Evolutionary conservation across 2,329 filamentous ascomycete species (phyloP).

Genomic region (Dothideomycetidae sp.): DNA sequence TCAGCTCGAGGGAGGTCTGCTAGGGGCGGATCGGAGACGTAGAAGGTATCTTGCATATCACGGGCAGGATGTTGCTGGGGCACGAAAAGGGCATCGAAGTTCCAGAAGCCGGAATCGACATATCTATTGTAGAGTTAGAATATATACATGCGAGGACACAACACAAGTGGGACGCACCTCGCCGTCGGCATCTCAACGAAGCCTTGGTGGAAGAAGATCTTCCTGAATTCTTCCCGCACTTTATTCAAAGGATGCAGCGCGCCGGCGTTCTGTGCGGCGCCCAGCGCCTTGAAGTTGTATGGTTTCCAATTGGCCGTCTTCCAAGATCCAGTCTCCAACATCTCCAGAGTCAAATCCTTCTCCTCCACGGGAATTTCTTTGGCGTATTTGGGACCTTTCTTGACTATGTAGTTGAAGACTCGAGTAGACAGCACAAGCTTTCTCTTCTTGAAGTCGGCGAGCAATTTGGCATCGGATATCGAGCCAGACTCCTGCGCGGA

Average conservation of each 20-base stretch:
- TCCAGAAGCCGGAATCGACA: slow-evolving; percentile 97
- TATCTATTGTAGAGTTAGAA: slow-evolving; percentile 37
- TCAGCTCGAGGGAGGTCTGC: slow-evolving; percentile 55
- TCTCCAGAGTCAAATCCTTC: slow-evolving; percentile 87
- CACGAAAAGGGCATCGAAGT: slow-evolving; percentile 93
- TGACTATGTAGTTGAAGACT: slow-evolving; percentile 67
- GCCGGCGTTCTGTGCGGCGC: slow-evolving; percentile 44
- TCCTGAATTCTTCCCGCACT: slow-evolving; percentile 86
- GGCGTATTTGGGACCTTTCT: slow-evolving; percentile 78
- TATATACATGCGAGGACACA: background rate
- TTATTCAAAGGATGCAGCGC: slow-evolving; percentile 58
- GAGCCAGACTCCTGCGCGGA: slow-evolving; percentile 56
- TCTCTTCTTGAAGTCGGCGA: slow-evolving; percentile 78
- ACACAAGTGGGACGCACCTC: slow-evolving; percentile 38
- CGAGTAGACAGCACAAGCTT: slow-evolving; percentile 79
- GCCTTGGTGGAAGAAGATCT: slow-evolving; percentile 98
- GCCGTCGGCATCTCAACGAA: slow-evolving; percentile 97
- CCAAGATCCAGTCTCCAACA: slow-evolving; percentile 79
- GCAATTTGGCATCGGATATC: slow-evolving; percentile 56
- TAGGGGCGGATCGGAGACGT: slow-evolving; percentile 74
- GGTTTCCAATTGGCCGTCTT: slow-evolving; percentile 81
- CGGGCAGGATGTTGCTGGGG: slow-evolving; percentile 95
- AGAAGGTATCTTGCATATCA: slow-evolving; percentile 96
- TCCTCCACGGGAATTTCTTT: slow-evolving; percentile 82
- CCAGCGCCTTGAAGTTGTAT: slow-evolving; percentile 62